A percentile compares a stretch with the other conserved stretches of the same genome.
Evolutionary conservation across 352 stramenopile genomes (phyloP).

Genomic region (Peronospora belbahrii): DNA sequence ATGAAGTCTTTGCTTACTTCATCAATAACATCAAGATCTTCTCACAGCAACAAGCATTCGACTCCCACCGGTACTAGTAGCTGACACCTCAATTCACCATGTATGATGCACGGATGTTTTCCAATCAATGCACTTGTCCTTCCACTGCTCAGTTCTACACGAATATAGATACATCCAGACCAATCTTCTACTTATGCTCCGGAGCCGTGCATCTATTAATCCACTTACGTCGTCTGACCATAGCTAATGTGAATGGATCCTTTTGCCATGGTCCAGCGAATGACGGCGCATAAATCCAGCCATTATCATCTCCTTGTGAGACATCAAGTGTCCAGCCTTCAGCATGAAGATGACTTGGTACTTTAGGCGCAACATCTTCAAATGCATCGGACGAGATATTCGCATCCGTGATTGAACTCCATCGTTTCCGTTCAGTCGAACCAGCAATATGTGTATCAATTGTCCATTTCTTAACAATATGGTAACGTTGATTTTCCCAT

Average conservation of each 20-base stretch:
- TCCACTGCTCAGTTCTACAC: conserved; percentile 2
- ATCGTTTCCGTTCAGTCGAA: conserved; percentile 62
- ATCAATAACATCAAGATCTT: conserved; percentile 6
- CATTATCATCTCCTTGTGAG: conserved; percentile 69
- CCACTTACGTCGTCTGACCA: conserved; percentile 78
- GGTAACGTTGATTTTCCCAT: conserved; percentile 80
- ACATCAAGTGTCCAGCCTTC: conserved; percentile 76
- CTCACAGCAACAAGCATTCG: background rate
- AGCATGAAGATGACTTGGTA: conserved; percentile 42
- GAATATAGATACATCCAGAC: background rate
- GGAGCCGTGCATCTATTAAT: conserved; percentile 56
- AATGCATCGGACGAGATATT: conserved; percentile 58
- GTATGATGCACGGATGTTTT: background rate
- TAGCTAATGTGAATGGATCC: conserved; percentile 58
- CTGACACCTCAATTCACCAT: conserved; percentile 1
- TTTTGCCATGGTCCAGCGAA: conserved; percentile 79
- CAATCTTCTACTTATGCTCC: conserved; percentile 17
- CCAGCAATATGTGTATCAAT: conserved; percentile 41
- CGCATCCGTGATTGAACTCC: conserved; percentile 51
- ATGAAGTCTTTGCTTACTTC: conserved; percentile 4
- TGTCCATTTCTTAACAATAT: conserved; percentile 74
- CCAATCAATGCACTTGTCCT: background rate
- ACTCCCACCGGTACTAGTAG: conserved; percentile 1
- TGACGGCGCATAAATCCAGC: conserved; percentile 76
- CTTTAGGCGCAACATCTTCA: conserved; percentile 56